These are phyloP conservation scores for Cordyceps fumosorosea DNA, from an alignment of 2,329 filamentous ascomycete genomes.

Conservation along the genomic window DNA sequence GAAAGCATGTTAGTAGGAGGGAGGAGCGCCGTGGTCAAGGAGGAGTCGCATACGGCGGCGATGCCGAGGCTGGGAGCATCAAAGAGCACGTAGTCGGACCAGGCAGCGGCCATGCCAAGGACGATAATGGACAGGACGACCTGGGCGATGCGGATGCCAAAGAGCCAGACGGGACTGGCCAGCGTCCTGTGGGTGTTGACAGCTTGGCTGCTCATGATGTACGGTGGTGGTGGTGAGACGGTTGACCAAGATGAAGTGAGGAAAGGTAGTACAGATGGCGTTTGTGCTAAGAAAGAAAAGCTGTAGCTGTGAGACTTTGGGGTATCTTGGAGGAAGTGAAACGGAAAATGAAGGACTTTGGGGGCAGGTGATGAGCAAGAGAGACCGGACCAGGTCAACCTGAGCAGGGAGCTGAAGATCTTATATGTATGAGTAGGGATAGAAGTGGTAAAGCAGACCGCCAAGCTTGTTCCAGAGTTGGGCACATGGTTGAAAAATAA, in stretches of 20 bases:
- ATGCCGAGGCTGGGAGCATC: constrained; percentile 27
- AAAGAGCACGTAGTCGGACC: constrained; percentile 4
- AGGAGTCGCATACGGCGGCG: constrained; percentile 20
- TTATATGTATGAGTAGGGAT: neutral
- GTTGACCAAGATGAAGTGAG: neutral
- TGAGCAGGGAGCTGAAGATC: neutral
- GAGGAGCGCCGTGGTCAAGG: neutral
- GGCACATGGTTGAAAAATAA: neutral
- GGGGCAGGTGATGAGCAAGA: neutral
- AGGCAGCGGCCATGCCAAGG: constrained; percentile 33
- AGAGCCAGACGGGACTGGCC: constrained; percentile 33
- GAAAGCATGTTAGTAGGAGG: constrained; percentile 7
- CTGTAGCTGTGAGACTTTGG: neutral
- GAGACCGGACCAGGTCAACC: neutral
- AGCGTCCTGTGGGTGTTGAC: constrained; percentile 25
- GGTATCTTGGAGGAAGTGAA: neutral
- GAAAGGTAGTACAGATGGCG: neutral
- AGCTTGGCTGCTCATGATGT: constrained; percentile 20
- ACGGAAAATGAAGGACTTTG: neutral
- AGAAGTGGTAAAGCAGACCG: neutral
- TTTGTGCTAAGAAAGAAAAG: neutral
- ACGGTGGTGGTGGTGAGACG: constrained; percentile 7
- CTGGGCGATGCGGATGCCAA: constrained; percentile 33
- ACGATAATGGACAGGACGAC: constrained; percentile 36
- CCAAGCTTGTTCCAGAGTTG: neutral